Base-by-base conservation (phyloP, 2,329 filamentous ascomycete genomes). In the Penicillium sp. region DNA sequence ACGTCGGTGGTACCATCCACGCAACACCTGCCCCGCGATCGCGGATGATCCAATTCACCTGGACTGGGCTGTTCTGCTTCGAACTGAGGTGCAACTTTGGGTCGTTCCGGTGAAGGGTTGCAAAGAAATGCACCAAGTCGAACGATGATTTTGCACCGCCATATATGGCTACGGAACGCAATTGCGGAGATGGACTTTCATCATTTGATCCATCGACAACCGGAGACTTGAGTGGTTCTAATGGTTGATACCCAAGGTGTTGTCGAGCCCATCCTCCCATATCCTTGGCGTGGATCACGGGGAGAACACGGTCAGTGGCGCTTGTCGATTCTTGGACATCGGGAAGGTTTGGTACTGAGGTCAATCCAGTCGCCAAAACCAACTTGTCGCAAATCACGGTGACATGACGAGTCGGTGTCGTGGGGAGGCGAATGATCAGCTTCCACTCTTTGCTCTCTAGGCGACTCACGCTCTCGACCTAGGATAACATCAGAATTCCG, bases 131-230 rank as follows among this genome's bases (percentile, higher is more conserved):
- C 5, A 67, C 59, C 9, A 68, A 46, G 24, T 67, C 63, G 43
- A 67, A 67, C 5, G 65, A 58, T 2, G 66, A 67, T 22, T 66
- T 68, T 6, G 66, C 65, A 13, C 66, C 63, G 1, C 66, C 65
- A 24, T 67, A 64, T 1, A 68, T 52, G 2, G 51, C 62, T 4
- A 68, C 65, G 1, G 58, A 61, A 8, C 38, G 51, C 3, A 63
- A 11, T n/a, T 40, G 43, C 24, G 51, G 18, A 24, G 34, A 50
- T 10, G 16, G 8, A 10, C 29, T 21, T 7, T 34, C 21, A 21
- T 44, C 38, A 10, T 2, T 11, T 18, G 40, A 14, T 7, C 14
- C 14, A 10, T 13, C 11, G 13, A 18, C 24, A 11, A 8, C 3
- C 10, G 32, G 16, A 8, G 29, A 7, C 5, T 43, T 4, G 1